Evolutionary conservation across 306 rosid species (phyloP).

Genomic region (Sophora flavescens): DNA sequence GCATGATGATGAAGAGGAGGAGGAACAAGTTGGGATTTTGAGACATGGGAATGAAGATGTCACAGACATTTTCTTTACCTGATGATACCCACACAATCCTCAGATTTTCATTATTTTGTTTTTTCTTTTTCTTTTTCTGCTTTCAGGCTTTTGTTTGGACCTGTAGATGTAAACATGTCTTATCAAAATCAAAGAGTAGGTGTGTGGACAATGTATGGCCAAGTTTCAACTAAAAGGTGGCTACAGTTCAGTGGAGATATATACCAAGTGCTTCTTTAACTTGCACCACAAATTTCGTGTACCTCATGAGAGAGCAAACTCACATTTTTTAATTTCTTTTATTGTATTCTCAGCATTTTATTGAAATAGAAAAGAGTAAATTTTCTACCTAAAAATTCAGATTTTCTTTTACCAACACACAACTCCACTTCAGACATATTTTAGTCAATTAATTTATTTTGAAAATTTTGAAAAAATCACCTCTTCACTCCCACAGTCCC

Average conservation of each 20-base stretch:
- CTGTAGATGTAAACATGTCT: conserved; percentile 48
- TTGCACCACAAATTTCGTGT: too few species aligned
- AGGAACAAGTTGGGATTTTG: conserved; percentile 70
- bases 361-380: too few species aligned
- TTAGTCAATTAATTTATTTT: too few species aligned
- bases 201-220: conserved; percentile 80
- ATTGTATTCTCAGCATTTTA: too few species aligned
- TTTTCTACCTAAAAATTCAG: too few species aligned
- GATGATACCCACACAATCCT: not conserved
- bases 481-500: too few species aligned
- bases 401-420: too few species aligned
- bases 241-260: conserved; percentile 1
- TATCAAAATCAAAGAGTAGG: conserved; percentile 50
- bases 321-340: too few species aligned
- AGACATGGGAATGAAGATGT: conserved; percentile 75
- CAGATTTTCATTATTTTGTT: not conserved
- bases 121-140: not conserved
- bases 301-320: too few species aligned
- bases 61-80: conserved; percentile 67
- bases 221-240: conserved; percentile 55
- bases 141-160: conserved; percentile 31
- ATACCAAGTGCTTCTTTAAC: too few species aligned
- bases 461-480: too few species aligned
- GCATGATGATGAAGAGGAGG: conserved; percentile 42
- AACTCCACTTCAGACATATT: too few species aligned